A percentile compares a stretch with the other conserved stretches of the same genome.
These are phyloP conservation scores for Dioscorea zingiberensis DNA, from an alignment of 106 monocot genomes.

Conservation along the genomic window DNA sequence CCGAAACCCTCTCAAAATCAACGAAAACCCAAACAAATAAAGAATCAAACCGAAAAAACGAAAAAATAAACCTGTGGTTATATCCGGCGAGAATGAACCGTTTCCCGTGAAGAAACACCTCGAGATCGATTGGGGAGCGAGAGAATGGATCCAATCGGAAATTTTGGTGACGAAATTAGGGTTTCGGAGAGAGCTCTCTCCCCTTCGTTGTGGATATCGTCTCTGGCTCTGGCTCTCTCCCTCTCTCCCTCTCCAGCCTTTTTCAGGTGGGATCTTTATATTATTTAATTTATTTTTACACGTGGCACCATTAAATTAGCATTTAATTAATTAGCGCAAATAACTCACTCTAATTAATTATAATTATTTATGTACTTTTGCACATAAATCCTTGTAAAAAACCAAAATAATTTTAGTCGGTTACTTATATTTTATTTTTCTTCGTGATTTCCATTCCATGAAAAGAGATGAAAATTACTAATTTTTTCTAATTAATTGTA, in stretches of 20 bases:
- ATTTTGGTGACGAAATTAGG: background rate
- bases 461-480: too few species aligned
- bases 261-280: background rate
- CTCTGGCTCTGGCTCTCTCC: constrained; percentile 1
- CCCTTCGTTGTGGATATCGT: background rate
- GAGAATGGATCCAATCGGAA: background rate
- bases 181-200: background rate
- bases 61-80: background rate
- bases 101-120: background rate
- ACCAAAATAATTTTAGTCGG: too few species aligned
- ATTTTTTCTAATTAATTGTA: too few species aligned
- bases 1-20: background rate
- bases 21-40: background rate
- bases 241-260: background rate
- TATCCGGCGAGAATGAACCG: background rate
- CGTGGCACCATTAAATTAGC: too few species aligned
- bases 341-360: too few species aligned
- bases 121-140: background rate
- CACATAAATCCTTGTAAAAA: too few species aligned
- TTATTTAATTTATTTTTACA: too few species aligned
- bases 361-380: too few species aligned
- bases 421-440: too few species aligned
- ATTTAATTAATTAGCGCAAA: too few species aligned
- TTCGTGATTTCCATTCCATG: too few species aligned
- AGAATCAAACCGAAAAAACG: background rate